phyloP scores from a whole-genome alignment of 2,329 filamentous ascomycete genomes.

The Aureobasidium namibiae region DNA sequence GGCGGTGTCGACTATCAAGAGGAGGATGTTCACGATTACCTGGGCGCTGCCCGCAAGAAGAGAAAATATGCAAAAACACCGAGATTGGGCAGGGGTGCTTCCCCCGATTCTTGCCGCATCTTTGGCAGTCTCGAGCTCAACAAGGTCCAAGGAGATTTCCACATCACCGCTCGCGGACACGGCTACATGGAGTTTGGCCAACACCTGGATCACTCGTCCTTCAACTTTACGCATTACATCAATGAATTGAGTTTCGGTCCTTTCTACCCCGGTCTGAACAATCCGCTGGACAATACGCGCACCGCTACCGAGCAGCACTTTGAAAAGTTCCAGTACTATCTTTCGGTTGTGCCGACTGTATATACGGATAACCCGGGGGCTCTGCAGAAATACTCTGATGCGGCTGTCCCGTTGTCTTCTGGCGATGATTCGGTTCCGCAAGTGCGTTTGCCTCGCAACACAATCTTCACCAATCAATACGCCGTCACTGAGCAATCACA shows the following conservation, averaged over 20 bases:
- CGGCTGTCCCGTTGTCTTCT: slow-evolving; percentile 32
- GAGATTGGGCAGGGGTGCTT: slow-evolving; percentile 40
- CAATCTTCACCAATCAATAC: slow-evolving; percentile 92
- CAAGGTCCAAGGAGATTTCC: slow-evolving; percentile 96
- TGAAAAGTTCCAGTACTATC: slow-evolving; percentile 96
- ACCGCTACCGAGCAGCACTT: slow-evolving; percentile 69
- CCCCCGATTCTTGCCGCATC: slow-evolving; percentile 72
- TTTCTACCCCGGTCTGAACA: slow-evolving; percentile 89
- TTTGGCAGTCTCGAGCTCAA: slow-evolving; percentile 88
- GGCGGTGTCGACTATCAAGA: slow-evolving; percentile 50
- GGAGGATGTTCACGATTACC: slow-evolving; percentile 85
- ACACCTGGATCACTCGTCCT: slow-evolving; percentile 73
- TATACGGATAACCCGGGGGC: slow-evolving; percentile 53
- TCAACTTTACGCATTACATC: slow-evolving; percentile 97
- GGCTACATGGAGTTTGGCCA: slow-evolving; percentile 77
- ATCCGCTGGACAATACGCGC: slow-evolving; percentile 88
- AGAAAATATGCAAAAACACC: slow-evolving; percentile 69
- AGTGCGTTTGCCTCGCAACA: slow-evolving; percentile 39
- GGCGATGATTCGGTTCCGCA: slow-evolving; percentile 26
- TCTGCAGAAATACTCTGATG: slow-evolving; percentile 37
- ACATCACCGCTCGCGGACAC: slow-evolving; percentile 90
- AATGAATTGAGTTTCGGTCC: slow-evolving; percentile 93
- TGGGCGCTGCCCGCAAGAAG: slow-evolving; percentile 59
- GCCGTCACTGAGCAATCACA: slow-evolving; percentile 85
- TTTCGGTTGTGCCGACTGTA: slow-evolving; percentile 88